Base-by-base conservation (phyloP, 306 rosid species). In the Vigna angularis region DNA sequence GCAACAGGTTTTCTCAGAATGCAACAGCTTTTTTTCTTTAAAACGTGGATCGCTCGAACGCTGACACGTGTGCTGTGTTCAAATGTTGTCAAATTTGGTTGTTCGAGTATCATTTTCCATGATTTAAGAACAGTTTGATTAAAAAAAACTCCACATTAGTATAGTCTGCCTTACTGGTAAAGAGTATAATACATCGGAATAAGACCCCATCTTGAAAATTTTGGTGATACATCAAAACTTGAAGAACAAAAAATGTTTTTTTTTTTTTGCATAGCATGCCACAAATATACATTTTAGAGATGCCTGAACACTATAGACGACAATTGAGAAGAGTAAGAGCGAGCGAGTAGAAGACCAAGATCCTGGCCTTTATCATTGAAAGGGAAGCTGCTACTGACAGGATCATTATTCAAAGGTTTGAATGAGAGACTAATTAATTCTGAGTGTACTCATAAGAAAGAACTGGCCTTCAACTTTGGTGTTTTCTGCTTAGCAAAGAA, bases 401-500 rank as follows among this genome's bases (percentile, higher is more conserved):
- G 74, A 67, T 75, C 88, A 83, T 87, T 88, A 87, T 90, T 90
- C 81, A 76, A 81, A 84, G 85, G 85, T 30, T 70, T 72, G 70
- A 49, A 67, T 71, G 44, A 64, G 59, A 74, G 44, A 75, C 45
- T 20, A 78, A 70, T 59, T 74, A 51, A 72, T 72, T 75, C 55
- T 48, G 56, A 56, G 34, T 6, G 70, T 68, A 72, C 63, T 90
- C 88, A 90, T 17, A 87, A 67, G 86, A 85, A 84, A 17, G 93
- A 73, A 63, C 97, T 86, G 6, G 90, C 75, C 84, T 82, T 89
- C 79, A 83, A 73, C 88, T 88, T 95, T 9, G 66, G 74, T 16
- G 87, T 59, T 87, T 82, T 95, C 83, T 88, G 97, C 82, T 89
- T 95, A 44, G 45, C 98, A 78, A 95, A 95, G 93, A 95, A 92